A percentile compares a stretch with the other conserved stretches of the same genome.
Evolutionary conservation across 108 stramenopile species (phyloP).

Genomic region (Cyclotella cryptica): DNA sequence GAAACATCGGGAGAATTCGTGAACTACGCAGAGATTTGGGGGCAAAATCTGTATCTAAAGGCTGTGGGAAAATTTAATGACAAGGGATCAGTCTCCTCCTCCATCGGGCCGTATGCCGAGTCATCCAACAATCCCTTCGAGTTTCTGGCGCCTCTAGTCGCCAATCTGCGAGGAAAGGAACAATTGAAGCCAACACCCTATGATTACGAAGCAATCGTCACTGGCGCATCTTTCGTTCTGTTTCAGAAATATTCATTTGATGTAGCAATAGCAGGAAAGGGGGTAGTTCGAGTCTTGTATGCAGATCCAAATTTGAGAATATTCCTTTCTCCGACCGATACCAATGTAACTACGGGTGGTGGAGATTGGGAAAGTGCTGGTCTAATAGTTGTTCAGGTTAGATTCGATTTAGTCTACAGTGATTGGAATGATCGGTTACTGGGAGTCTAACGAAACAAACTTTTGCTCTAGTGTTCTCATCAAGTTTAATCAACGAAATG

Average conservation of each 20-base stretch:
- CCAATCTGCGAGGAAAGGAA: background rate
- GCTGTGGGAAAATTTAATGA: constrained; percentile 28
- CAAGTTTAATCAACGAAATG: too few species aligned
- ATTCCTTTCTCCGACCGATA: constrained; percentile 44
- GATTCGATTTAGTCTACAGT: constrained; percentile 40
- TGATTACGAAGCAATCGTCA: constrained; percentile 46
- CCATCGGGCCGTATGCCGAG: background rate
- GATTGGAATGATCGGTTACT: constrained; percentile 34
- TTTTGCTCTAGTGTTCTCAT: too few species aligned
- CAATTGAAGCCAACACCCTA: constrained; percentile 29
- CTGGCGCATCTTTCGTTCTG: constrained; percentile 38
- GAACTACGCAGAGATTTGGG: constrained; percentile 53
- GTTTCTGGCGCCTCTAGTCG: constrained; percentile 24
- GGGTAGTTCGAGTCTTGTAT: constrained; percentile 42
- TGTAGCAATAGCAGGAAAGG: constrained; percentile 39
- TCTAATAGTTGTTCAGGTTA: constrained; percentile 49
- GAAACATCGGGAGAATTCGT: constrained; percentile 22
- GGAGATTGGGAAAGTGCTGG: constrained; percentile 47
- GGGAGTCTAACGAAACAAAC: too few species aligned
- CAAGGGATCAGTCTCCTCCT: constrained; percentile 15
- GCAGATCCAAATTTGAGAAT: constrained; percentile 43
- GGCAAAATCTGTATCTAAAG: constrained; percentile 41
- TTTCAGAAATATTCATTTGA: constrained; percentile 28
- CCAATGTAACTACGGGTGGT: constrained; percentile 36
- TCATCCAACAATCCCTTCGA: constrained; percentile 19